A percentile compares a stretch with the other conserved stretches of the same genome.
phyloP scores from a whole-genome alignment of 345 rosid species.

The Eucalyptus erythrocorys region DNA sequence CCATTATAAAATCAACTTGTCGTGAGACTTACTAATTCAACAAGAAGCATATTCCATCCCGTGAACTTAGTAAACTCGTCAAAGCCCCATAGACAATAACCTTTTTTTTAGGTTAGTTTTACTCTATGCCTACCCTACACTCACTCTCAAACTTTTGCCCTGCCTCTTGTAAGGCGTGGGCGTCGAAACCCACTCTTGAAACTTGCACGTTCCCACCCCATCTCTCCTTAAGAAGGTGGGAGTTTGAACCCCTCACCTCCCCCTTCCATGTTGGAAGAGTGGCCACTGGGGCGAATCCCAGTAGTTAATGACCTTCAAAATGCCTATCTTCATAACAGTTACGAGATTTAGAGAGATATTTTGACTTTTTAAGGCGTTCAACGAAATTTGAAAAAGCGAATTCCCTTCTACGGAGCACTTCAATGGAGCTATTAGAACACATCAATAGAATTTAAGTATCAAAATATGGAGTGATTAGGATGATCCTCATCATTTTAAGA shows the following conservation, averaged over 20 bases:
- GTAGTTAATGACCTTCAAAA: background rate
- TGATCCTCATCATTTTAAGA: background rate
- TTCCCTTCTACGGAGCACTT: background rate
- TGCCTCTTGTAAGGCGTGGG: no score
- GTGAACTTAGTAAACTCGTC: background rate
- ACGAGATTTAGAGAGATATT: background rate
- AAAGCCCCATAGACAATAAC: background rate
- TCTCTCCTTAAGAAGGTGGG: no score
- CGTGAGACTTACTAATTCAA: background rate
- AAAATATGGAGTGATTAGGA: background rate
- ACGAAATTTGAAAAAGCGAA: fast-evolving
- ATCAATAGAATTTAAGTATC: background rate
- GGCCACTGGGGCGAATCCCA: no score
- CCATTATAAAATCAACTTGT: no score
- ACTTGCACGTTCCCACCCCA: no score
- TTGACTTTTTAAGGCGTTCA: fast-evolving
- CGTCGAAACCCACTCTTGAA: no score
- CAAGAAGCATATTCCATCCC: background rate
- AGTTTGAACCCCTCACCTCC: no score
- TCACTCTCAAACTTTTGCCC: no score
- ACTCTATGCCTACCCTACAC: no score
- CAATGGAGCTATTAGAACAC: fast-evolving
- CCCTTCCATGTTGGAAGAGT: no score
- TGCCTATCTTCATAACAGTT: fast-evolving
- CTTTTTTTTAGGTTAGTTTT: no score